Percentiles rank a stretch among this genome's conserved stretches.
Conservation (phyloP, 2,329 filamentous ascomycete genomes). For the Epichloe baconii region DNA sequence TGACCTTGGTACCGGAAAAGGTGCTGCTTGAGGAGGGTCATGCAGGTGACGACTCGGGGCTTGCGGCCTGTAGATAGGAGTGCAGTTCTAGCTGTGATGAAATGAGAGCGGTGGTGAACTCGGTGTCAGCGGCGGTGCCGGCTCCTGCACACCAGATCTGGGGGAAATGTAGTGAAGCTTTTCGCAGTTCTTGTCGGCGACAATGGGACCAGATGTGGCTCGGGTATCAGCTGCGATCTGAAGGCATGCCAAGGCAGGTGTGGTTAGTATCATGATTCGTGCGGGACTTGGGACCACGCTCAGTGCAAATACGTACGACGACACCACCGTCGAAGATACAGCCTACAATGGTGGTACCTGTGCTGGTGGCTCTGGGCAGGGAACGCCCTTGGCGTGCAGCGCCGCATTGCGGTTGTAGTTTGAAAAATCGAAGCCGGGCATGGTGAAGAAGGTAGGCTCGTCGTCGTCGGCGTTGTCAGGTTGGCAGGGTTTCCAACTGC, state of each 20-base stretch:
- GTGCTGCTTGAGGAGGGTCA: slow-evolving; percentile 99
- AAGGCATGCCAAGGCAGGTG: not conserved
- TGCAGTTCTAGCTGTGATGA: slow-evolving; percentile 98
- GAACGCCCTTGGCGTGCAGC: slow-evolving; percentile 84
- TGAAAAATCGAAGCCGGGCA: slow-evolving; percentile 98
- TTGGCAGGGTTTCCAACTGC: not conserved
- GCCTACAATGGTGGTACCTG: slow-evolving; percentile 96
- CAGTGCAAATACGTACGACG: slow-evolving; percentile 49
- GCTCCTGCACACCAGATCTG: slow-evolving; percentile 99
- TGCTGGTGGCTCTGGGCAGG: slow-evolving; percentile 95
- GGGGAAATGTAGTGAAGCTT: slow-evolving; percentile 98
- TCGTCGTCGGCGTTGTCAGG: slow-evolving; percentile 4
- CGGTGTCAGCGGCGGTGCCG: slow-evolving; percentile 93
- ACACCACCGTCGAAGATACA: slow-evolving; percentile 95
- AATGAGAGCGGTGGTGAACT: slow-evolving; percentile 97
- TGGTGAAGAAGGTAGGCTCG: slow-evolving; percentile 30
- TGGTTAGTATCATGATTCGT: not conserved
- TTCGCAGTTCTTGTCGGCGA: slow-evolving; percentile 99
- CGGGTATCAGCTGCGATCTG: slow-evolving; percentile 96
- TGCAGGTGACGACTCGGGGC: slow-evolving; percentile 94
- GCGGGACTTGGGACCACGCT: not conserved
- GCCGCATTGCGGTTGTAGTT: slow-evolving; percentile 99
- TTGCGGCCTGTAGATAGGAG: slow-evolving; percentile 92
- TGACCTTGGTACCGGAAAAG: slow-evolving; percentile 97
- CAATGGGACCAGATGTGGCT: slow-evolving; percentile 93